Evolutionary conservation across 176 grass and related monocot species (phyloP).

Genomic region (Paspalum vaginatum): DNA sequence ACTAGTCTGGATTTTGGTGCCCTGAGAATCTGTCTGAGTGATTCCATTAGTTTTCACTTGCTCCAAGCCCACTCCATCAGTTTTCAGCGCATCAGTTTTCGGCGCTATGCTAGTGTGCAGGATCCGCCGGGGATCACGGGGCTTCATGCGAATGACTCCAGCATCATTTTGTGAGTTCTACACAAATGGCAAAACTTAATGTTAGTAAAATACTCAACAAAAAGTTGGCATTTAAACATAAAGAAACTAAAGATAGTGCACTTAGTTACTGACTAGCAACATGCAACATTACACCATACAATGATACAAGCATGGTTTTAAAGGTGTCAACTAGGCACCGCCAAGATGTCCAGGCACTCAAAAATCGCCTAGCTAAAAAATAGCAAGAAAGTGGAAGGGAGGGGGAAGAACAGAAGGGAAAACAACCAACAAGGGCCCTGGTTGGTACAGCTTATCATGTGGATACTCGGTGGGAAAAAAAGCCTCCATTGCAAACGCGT

Average conservation of each 20-base stretch:
- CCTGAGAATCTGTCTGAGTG: slow-evolving; percentile 41
- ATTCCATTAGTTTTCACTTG: slow-evolving; percentile 60
- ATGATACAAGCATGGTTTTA: too few relatives aligned
- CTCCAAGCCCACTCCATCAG: slow-evolving; percentile 43
- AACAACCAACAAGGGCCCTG: too few relatives aligned
- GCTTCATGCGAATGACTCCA: slow-evolving; percentile 79
- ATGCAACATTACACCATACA: not conserved
- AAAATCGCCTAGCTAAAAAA: too few relatives aligned
- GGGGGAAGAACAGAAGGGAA: too few relatives aligned
- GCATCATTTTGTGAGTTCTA: slow-evolving; percentile 56
- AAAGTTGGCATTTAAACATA: not conserved
- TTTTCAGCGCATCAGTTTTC: slow-evolving; percentile 55
- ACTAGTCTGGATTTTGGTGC: slow-evolving; percentile 46
- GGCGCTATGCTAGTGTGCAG: slow-evolving; percentile 61
- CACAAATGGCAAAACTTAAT: slow-evolving; percentile 26
- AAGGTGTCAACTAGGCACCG: too few relatives aligned
- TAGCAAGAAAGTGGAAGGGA: too few relatives aligned
- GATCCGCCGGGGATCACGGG: slow-evolving; percentile 83
- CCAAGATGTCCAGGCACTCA: too few relatives aligned
- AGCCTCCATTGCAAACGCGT: too few relatives aligned
- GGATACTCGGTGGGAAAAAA: too few relatives aligned
- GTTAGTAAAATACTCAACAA: slow-evolving; percentile 31
- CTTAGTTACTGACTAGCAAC: not conserved
- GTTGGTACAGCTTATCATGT: too few relatives aligned
- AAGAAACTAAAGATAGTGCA: slow-evolving; percentile 4